Conservation (phyloP, 2,329 filamentous ascomycete genomes). For the Bipolaris zeicola region DNA sequence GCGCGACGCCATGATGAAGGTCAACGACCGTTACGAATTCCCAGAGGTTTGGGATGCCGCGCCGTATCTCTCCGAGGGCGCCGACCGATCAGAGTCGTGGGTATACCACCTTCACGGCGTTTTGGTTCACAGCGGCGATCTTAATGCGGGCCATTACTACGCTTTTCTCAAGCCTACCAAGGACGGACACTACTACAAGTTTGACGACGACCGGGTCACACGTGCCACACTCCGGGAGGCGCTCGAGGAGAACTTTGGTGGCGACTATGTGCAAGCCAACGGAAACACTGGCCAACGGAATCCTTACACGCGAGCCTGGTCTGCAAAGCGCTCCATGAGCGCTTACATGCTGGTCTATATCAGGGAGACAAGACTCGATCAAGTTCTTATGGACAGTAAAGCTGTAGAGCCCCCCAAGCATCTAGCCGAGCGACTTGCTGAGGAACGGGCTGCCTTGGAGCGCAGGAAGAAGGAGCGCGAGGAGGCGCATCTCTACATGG, state of each 20-base stretch:
- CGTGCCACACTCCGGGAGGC: constrained; percentile 89
- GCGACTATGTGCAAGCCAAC: constrained; percentile 72
- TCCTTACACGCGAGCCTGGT: constrained; percentile 67
- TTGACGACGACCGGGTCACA: constrained; percentile 97
- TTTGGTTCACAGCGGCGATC: constrained; percentile 91
- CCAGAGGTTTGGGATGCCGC: constrained; percentile 82
- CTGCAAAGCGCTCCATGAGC: constrained; percentile 74
- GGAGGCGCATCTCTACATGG: constrained; percentile 92
- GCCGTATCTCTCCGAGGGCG: constrained; percentile 84
- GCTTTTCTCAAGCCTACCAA: constrained; percentile 90
- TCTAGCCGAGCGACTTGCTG: constrained; percentile 76
- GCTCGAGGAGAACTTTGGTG: constrained; percentile 94
- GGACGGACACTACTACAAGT: constrained; percentile 94
- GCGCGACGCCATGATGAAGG: constrained; percentile 97
- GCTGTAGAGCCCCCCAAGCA: constrained; percentile 80
- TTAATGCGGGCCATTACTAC: constrained; percentile 98
- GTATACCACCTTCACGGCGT: constrained; percentile 93
- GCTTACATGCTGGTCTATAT: constrained; percentile 99
- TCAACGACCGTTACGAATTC: constrained; percentile 91
- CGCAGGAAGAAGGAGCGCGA: constrained; percentile 85
- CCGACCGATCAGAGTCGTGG: constrained; percentile 87
- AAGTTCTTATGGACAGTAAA: constrained; percentile 77
- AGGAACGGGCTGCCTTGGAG: constrained; percentile 78
- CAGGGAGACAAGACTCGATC: constrained; percentile 81
- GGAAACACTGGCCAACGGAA: constrained; percentile 64